Evolutionary conservation across 2,329 filamentous ascomycete species (phyloP).

Genomic region (Aspergillus sp.): DNA sequence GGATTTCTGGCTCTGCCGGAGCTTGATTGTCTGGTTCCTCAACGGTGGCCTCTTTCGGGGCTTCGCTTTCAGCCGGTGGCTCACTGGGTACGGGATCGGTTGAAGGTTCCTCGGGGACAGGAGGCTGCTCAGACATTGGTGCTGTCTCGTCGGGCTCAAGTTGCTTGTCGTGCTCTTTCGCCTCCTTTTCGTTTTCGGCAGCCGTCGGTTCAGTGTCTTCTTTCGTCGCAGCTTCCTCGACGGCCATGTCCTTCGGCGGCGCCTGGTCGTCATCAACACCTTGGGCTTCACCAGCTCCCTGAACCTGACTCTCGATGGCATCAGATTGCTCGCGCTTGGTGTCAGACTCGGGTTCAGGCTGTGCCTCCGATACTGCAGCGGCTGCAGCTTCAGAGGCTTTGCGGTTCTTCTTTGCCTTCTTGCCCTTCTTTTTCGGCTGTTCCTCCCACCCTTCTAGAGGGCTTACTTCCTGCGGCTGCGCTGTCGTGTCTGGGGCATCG

Average conservation of each 20-base stretch:
- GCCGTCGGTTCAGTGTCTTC: constrained; percentile 3
- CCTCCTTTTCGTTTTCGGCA: constrained; percentile 2
- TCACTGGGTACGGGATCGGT: constrained; percentile 1
- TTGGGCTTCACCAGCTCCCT: background rate
- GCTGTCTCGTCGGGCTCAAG: constrained; percentile 11
- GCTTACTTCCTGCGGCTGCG: background rate
- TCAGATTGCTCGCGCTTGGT: constrained; percentile 5
- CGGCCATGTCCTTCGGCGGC: background rate
- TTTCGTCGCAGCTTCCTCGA: constrained; percentile 3
- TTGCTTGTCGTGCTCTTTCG: constrained; percentile 10
- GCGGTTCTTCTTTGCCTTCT: constrained; percentile 16
- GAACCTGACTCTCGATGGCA: constrained; percentile 2
- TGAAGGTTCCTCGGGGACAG: constrained; percentile 2
- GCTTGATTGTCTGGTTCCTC: constrained; percentile 3
- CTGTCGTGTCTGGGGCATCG: constrained; percentile 1
- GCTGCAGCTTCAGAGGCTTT: too few species aligned
- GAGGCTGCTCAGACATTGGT: constrained; percentile 11
- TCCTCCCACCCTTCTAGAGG: constrained; percentile 8
- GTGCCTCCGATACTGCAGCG: constrained; percentile 5
- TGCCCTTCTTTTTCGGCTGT: constrained; percentile 12
- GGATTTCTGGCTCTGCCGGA: constrained; percentile 2
- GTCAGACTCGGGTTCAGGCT: constrained; percentile 5
- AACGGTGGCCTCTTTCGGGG: constrained; percentile 1
- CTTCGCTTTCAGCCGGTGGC: constrained; percentile 4
- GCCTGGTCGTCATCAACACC: background rate